Base-by-base conservation (phyloP, 768 basidiomycete genomes). In the Pulveroboletus frians region DNA sequence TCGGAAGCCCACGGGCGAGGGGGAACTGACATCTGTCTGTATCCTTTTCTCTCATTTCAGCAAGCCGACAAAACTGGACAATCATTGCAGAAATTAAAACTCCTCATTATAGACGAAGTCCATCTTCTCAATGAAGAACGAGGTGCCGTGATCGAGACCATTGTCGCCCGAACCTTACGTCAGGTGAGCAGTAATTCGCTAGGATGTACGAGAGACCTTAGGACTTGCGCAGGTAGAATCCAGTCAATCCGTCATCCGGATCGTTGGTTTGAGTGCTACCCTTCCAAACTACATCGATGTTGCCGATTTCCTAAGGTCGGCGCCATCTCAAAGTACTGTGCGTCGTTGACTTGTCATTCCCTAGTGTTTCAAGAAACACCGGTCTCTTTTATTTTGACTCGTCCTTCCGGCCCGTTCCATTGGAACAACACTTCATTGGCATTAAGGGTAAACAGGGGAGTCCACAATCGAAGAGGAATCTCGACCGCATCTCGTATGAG, bases 321-420 rank as follows among this genome's bases (percentile, higher is more conserved):
- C 58, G 15, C 18, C 26, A 47, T 47, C 31, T 9, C 32, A 30
- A 27, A 8, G 8, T 14, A 23, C 13, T 23, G n/a, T 21, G 15
- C 21, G 3, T 40, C n/a, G 10, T 42, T 53, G 37, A 51, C 48
- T 45, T 43, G 43, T 26, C 18, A 45, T 44, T 21, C n/a, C 46
- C 17, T 59, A 95, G 94, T 48, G 95, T 94, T 46, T 92, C 92
- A 30, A 81, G 78, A 31, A 76, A 89, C 48, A 82, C 77, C 39
- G 96, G 96, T 14, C 72, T 99, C 4, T 99, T 98, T 73, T 99
- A 86, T 73, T 99, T 99, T 59, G 96, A 99, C 69, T 85, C 93
- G 3, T 96, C 94, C 0, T 99, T 99, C 72, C 76, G 96, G 23
- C 96, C 96, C 0, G 83, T 99, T 39, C 96, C 96, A 5, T 77